Percentiles rank a stretch among this genome's conserved stretches.
phyloP scores from a whole-genome alignment of 768 basidiomycete species.

The Xanthoconium stramineum region DNA sequence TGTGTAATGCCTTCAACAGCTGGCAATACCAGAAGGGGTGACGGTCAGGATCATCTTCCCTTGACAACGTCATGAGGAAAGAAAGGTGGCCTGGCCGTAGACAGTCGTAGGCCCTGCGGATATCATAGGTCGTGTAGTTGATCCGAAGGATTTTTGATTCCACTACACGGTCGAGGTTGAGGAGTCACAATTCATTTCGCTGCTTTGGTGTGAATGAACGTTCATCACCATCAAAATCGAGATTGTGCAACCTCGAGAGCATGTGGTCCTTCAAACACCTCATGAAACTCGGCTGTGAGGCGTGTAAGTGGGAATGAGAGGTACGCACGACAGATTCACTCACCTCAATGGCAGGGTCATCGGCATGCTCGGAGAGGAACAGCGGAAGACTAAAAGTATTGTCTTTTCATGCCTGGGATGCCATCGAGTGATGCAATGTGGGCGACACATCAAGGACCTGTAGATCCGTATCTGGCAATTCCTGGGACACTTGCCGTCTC shows the following conservation, averaged over 20 bases:
- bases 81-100: not conserved
- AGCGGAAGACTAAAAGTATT: not conserved
- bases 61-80: not conserved
- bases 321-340: not conserved
- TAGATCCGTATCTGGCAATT: no score
- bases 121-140: conserved; percentile 5
- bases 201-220: not conserved
- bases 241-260: not conserved
- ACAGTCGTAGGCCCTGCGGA: not conserved
- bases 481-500: no score
- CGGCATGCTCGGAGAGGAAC: not conserved
- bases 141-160: not conserved
- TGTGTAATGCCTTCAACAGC: no score
- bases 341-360: not conserved
- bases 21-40: no score
- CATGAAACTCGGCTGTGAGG: not conserved
- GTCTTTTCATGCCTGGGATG: not conserved
- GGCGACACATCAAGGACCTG: not conserved
- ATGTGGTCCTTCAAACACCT: no score
- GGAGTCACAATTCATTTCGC: not conserved
- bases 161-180: not conserved
- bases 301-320: not conserved
- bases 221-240: not conserved
- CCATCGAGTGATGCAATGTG: no score
- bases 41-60: not conserved